Evolutionary conservation across 2,329 filamentous ascomycete genomes (phyloP).

Genomic region (Penicillium vulpinum): DNA sequence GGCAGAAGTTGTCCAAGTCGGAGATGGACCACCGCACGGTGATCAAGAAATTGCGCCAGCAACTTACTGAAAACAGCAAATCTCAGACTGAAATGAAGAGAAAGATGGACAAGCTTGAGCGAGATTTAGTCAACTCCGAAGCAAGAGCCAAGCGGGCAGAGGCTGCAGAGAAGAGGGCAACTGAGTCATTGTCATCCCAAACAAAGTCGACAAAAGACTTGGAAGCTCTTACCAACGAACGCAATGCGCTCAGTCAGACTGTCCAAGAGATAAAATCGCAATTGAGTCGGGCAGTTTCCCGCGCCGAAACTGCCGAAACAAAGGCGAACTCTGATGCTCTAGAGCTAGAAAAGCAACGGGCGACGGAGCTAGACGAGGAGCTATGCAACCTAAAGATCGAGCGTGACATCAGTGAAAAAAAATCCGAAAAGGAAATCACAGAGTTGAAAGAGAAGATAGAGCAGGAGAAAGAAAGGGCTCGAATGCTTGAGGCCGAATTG

Average conservation of each 20-base stretch:
- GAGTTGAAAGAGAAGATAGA: slow-evolving; percentile 73
- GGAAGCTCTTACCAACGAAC: slow-evolving; percentile 62
- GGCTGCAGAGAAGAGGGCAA: slow-evolving; percentile 57
- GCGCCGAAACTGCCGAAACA: slow-evolving; percentile 65
- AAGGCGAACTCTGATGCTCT: slow-evolving; percentile 68
- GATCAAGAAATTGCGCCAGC: slow-evolving; percentile 73
- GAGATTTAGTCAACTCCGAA: slow-evolving; percentile 49
- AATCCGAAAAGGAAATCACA: slow-evolving; percentile 65
- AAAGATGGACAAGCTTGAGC: slow-evolving; percentile 62
- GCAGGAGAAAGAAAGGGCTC: slow-evolving; percentile 68
- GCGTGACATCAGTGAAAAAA: slow-evolving; percentile 72
- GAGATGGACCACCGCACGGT: slow-evolving; percentile 81
- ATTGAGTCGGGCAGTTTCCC: slow-evolving; percentile 65
- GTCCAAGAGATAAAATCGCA: slow-evolving; percentile 70
- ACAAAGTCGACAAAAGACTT: slow-evolving; percentile 58
- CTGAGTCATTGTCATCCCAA: slow-evolving; percentile 56
- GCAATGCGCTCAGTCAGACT: slow-evolving; percentile 62
- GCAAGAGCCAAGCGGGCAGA: slow-evolving; percentile 63
- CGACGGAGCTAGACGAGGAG: slow-evolving; percentile 61
- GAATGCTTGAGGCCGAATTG: slow-evolving; percentile 71
- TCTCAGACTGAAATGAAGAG: slow-evolving; percentile 51
- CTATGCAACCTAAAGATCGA: slow-evolving; percentile 69
- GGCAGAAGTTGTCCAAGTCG: slow-evolving; percentile 78
- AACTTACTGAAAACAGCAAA: slow-evolving; percentile 55
- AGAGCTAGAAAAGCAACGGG: slow-evolving; percentile 62